phyloP scores from a whole-genome alignment of 371 early-diverging fungal genomes.

The Phascolomyces articulosus region DNA sequence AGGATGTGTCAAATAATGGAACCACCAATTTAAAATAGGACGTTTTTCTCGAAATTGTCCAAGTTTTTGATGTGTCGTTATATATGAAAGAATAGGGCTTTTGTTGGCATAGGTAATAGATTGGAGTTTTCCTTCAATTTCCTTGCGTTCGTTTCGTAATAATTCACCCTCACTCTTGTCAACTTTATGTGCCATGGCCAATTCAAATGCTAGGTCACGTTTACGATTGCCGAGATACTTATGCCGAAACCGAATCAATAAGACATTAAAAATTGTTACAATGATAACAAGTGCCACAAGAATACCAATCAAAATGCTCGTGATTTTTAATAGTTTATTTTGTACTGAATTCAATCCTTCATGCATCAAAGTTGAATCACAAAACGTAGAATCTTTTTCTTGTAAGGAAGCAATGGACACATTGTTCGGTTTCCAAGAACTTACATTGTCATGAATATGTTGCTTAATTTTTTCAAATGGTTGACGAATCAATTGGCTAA shows the following conservation, averaged over 20 bases:
- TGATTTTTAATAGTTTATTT: background rate
- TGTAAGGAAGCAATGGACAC: background rate
- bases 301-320: background rate
- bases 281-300: background rate
- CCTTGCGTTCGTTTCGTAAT: background rate
- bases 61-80: background rate
- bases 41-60: background rate
- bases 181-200: background rate
- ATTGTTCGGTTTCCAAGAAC: conserved; percentile 8
- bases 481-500: conserved; percentile 15
- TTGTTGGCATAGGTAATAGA: background rate
- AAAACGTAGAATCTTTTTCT: background rate
- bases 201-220: background rate
- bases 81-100: background rate
- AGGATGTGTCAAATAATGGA: conserved; percentile 32
- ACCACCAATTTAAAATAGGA: conserved; percentile 9
- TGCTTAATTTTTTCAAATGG: conserved; percentile 30
- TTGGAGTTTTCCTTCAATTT: background rate
- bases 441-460: conserved; percentile 20
- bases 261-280: background rate
- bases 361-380: background rate
- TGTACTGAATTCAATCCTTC: background rate
- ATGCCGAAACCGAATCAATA: conserved; percentile 1
- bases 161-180: background rate
- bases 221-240: background rate